Conservation (phyloP, 2,329 filamentous ascomycete species). For the Colletotrichum camelliae region DNA sequence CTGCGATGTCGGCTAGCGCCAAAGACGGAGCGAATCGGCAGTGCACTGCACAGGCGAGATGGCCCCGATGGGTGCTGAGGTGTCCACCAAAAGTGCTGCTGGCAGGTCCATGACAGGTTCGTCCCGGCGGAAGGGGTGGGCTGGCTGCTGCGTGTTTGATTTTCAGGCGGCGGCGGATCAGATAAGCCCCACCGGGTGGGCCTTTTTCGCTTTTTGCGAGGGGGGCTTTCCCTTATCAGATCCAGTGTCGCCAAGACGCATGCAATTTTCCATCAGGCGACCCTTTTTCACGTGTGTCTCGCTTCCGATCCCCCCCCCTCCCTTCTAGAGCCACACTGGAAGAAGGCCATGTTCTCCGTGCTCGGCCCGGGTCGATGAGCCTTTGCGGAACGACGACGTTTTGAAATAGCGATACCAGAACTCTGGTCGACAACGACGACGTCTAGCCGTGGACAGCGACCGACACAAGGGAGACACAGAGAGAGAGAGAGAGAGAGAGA, state of each 20-base stretch:
- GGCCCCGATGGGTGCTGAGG: background rate
- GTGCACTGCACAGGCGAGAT: background rate
- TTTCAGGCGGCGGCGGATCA: background rate
- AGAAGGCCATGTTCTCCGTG: slow-evolving; percentile 6
- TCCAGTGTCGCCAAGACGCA: background rate
- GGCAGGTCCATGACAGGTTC: background rate
- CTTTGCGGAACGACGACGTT: background rate
- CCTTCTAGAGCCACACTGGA: background rate
- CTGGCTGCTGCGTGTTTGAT: background rate
- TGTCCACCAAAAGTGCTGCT: background rate
- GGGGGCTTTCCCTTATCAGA: slow-evolving; percentile 19
- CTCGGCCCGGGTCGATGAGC: slow-evolving; percentile 8
- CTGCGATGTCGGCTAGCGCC: background rate
- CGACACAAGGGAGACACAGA: background rate
- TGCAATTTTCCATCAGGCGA: slow-evolving; percentile 16
- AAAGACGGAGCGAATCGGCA: background rate
- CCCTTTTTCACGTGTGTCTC: slow-evolving; percentile 11
- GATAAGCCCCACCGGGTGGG: background rate
- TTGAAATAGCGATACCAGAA: background rate
- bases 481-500: background rate
- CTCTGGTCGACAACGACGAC: background rate
- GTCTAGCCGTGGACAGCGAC: background rate
- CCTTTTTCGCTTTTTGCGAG: background rate
- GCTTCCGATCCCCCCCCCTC: background rate
- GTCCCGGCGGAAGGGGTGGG: background rate